phyloP scores from a whole-genome alignment of 495 filamentous ascomycete species.

The Penicillium manginii region DNA sequence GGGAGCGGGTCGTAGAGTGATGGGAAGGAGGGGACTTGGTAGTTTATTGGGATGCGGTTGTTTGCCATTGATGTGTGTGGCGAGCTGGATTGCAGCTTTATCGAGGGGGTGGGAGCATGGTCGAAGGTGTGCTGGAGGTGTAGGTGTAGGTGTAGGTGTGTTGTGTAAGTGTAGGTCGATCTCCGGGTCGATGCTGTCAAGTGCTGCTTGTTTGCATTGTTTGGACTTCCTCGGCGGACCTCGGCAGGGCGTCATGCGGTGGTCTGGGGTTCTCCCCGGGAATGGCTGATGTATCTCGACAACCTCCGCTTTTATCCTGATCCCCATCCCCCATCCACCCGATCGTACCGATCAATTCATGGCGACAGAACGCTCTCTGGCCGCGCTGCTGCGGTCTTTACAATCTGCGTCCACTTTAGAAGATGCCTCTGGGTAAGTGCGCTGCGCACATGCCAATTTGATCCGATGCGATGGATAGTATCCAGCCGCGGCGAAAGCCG shows the following conservation, averaged over 20 bases:
- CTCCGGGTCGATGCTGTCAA: too few species aligned
- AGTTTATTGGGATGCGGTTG: constrained; percentile 64
- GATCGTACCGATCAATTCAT: constrained; percentile 22
- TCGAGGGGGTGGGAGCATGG: background rate
- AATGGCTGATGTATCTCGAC: constrained; percentile 6
- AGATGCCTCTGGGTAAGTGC: constrained; percentile 59
- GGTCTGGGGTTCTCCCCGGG: constrained; percentile 40
- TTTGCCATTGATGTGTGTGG: constrained; percentile 31
- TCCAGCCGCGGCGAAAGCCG: too few species aligned
- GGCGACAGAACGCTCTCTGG: constrained; percentile 56
- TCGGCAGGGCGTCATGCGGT: constrained; percentile 33
- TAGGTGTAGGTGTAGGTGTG: background rate
- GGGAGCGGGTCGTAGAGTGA: constrained; percentile 83
- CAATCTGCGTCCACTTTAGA: constrained; percentile 50
- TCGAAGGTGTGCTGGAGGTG: background rate
- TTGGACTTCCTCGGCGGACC: constrained; percentile 37
- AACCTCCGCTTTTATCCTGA: constrained; percentile 13
- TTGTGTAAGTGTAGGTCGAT: too few species aligned
- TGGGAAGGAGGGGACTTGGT: constrained; percentile 77
- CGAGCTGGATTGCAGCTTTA: background rate
- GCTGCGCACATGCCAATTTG: background rate
- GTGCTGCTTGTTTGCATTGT: constrained; percentile 45
- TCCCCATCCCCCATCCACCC: constrained; percentile 12
- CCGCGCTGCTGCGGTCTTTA: constrained; percentile 55
- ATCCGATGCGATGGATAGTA: too few species aligned